phyloP scores from a whole-genome alignment of 345 rosid genomes.

The Citrus hindsii region DNA sequence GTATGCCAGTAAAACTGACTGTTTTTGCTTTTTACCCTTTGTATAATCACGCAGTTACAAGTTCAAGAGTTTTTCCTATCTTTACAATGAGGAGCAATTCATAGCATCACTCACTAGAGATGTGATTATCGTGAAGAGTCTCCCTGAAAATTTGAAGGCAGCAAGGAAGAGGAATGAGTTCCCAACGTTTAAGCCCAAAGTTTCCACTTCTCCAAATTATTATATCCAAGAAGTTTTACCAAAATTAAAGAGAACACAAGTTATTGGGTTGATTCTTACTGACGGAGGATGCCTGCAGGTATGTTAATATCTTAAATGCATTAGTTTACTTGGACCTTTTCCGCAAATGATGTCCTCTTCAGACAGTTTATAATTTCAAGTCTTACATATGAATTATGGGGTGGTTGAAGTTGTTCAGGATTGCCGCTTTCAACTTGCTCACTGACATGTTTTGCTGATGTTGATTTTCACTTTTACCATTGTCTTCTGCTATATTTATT shows the following conservation, averaged over 20 bases:
- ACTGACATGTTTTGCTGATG: not conserved
- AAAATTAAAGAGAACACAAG: conserved; percentile 63
- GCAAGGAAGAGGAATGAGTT: conserved; percentile 72
- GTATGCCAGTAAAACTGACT: not conserved
- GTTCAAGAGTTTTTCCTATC: conserved; percentile 94
- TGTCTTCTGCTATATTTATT: not conserved
- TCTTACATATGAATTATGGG: not conserved
- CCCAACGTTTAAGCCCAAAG: conserved; percentile 73
- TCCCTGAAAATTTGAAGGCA: conserved; percentile 78
- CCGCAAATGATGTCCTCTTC: not conserved
- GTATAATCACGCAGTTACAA: conserved; percentile 46
- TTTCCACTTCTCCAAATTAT: conserved; percentile 64
- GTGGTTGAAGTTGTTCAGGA: conserved; percentile 1
- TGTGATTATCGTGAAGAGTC: conserved; percentile 56
- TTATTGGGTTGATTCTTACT: conserved; percentile 64
- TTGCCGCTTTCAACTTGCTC: not conserved
- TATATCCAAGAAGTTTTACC: conserved; percentile 82
- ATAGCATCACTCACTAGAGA: conserved; percentile 86
- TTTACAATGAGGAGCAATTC: conserved; percentile 93
- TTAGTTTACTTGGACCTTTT: not conserved
- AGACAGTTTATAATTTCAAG: not conserved
- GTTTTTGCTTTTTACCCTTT: conserved; percentile 6
- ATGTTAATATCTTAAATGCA: conserved; percentile 13
- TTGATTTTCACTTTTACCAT: not conserved
- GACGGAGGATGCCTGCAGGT: conserved; percentile 98